Percentiles rank a stretch among this genome's conserved stretches.
Evolutionary conservation across 208 protist genomes (phyloP).

Genomic region (Trypanosoma avium): DNA sequence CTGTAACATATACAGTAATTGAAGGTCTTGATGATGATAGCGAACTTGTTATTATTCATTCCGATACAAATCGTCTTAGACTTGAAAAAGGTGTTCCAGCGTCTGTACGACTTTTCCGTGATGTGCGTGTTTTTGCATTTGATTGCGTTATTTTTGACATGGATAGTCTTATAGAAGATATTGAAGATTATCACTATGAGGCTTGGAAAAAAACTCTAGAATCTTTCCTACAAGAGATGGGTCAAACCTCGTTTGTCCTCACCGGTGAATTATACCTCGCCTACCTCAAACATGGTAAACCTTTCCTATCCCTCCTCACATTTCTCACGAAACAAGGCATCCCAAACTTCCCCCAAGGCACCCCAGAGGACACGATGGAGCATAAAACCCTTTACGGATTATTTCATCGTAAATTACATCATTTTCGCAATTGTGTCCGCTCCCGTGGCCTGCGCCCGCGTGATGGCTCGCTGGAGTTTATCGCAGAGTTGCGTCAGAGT

Average conservation of each 20-base stretch:
- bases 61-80: slow-evolving; percentile 58
- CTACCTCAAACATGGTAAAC: slow-evolving; percentile 75
- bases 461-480: slow-evolving; percentile 58
- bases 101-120: slow-evolving; percentile 67
- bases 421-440: slow-evolving; percentile 62
- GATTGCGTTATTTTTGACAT: slow-evolving; percentile 91
- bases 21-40: slow-evolving; percentile 35
- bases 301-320: slow-evolving; percentile 56
- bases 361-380: slow-evolving; percentile 41
- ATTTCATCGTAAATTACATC: slow-evolving; percentile 59
- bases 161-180: slow-evolving; percentile 75
- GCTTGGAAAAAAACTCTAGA: slow-evolving; percentile 87
- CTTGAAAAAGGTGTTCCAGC: slow-evolving; percentile 50
- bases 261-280: slow-evolving; percentile 82
- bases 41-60: slow-evolving; percentile 78
- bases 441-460: slow-evolving; percentile 49
- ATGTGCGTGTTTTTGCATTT: slow-evolving; percentile 83
- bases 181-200: slow-evolving; percentile 82
- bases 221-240: slow-evolving; percentile 54
- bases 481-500: slow-evolving; percentile 66
- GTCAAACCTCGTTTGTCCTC: slow-evolving; percentile 40
- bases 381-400: slow-evolving; percentile 64
- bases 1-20: slow-evolving; percentile 78
- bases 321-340: slow-evolving; percentile 69
- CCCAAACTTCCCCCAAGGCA: slow-evolving; percentile 40